Base-by-base conservation (phyloP, 129 eudicot species). In the Cynara cardunculus region DNA sequence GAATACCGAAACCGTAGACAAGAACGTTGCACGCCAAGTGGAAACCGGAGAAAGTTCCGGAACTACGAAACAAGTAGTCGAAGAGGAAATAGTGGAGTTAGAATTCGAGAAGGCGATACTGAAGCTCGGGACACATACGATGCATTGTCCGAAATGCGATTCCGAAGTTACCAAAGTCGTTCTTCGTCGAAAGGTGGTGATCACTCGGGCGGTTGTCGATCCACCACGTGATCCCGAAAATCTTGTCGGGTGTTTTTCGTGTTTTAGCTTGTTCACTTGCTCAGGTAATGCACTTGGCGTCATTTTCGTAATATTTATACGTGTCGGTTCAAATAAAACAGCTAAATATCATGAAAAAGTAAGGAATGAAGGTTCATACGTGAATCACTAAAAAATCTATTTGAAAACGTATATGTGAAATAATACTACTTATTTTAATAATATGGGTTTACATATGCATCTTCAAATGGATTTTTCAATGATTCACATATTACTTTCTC, bases 101-200 rank as follows among this genome's bases (percentile, higher is more conserved):
- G 90, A 91, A 64, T 89, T 91, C 28, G 88, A 89, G 76, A 91
- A 86, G 82, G 89, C 84, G 49, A 78, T 81, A 4, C 78, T 73
- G 73, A 86, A 85, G 32, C 84, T 84, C 31, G 92, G 73, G 26
- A 89, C 90, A 16, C 94, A 87, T 76, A 81, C 87, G 25, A 86
- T 85, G 80, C 86, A 89, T 49, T 89, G 90, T 78, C 94, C 97
- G 0, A 84, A 86, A 2, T 91, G 97, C 44, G 84, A 73, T 67
- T 31, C 78, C 26, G 64, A 70, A 35, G 75, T 91, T 46, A 84
- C 90, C 18, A 89, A 84, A 66, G 97, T 91, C 46, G 59, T 89
- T 72, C 88, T 91, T 22, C 94, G 97, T 8, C 83, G 88, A 21
- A 82, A 85, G 71, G 53, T 41, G 21, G 5, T 71, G 56, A 32